Base-by-base conservation (phyloP, 1,284 basidiomycete species). In the Serendipita sp. region DNA sequence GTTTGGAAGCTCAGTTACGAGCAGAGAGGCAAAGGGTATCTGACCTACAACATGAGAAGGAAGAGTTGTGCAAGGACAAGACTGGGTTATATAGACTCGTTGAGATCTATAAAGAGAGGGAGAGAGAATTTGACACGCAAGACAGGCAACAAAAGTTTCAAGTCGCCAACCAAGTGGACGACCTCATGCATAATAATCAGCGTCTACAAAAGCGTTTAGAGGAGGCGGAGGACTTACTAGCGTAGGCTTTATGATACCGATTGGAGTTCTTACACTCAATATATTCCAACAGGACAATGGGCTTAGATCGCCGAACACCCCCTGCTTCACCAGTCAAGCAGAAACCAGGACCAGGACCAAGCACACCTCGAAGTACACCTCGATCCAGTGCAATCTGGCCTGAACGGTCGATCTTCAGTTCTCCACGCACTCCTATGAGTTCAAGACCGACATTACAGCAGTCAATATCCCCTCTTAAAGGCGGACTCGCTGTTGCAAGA, bases 1-100 rank as follows among this genome's bases (percentile, higher is more conserved):
- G 29, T 58, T 32, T 58, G 29, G 53, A 58, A n/a, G 53, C 53
- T n/a, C 53, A 58, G 29, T 26, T 58, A 35, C 53, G 34, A 58
- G 53, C 53, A n/a, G 53, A 58, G 32, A 30, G 32, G 10, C 26
- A 26, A 35, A 30, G n/a, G 4, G 32, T n/a, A 26, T 22, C 32
- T 8, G 53, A 58, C 22, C 17, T 58, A 32, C 53, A 58, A 35
- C 26, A 32, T 10, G 53, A 58, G 34, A 30, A 35, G 34, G 53
- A 58, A n/a, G 53, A 22, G 10, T 8, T 35, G 5, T 8, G 8
- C 15, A 35, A 30, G 32, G 53, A 58, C 8, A 22, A 10, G 15
- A 32, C 10, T n/a, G 17, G 15, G 6, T n/a, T 58, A 34, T 58
- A 58, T 26, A 58, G 29, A 35, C n/a, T 58, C 8, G 34, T 58